These are phyloP conservation scores for Galerina marginata DNA, from an alignment of 768 basidiomycete genomes.

Conservation along the genomic window DNA sequence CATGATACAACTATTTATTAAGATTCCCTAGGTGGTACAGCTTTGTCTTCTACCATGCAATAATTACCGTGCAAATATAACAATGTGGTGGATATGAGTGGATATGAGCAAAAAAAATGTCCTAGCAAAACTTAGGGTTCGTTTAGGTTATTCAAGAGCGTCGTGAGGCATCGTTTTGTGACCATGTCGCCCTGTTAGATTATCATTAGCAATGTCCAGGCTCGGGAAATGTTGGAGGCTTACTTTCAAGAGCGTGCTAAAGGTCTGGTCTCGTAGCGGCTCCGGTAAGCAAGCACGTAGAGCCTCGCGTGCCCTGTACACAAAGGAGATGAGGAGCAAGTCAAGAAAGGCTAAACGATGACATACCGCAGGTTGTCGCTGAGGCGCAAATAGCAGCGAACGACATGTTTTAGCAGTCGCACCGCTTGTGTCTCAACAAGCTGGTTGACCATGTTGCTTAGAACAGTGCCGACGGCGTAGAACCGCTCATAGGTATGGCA, in stretches of 20 bases:
- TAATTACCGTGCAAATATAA: conserved; percentile 35
- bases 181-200: conserved; percentile 91
- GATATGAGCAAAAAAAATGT: conserved; percentile 31
- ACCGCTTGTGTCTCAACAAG: conserved; percentile 98
- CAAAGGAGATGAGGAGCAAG: conserved; percentile 14
- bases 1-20: conserved; percentile 31
- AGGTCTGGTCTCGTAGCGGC: conserved; percentile 92
- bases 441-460: conserved; percentile 99
- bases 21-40: conserved; percentile 34
- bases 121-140: conserved; percentile 53
- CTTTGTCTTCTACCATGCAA: conserved; percentile 37
- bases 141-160: conserved; percentile 86
- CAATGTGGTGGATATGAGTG: conserved; percentile 35
- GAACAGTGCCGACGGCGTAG: conserved; percentile 97
- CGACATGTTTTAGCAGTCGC: conserved; percentile 94
- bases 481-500: conserved; percentile 99
- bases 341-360: conserved; percentile 2
- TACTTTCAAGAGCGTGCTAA: conserved; percentile 89
- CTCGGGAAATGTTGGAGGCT: conserved; percentile 14
- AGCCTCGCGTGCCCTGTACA: conserved; percentile 87
- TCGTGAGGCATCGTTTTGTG: conserved; percentile 92
- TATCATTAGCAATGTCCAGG: conserved; percentile 13
- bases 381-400: conserved; percentile 93
- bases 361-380: conserved; percentile 93
- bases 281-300: conserved; percentile 95